Conservation (phyloP, 2,329 filamentous ascomycete genomes). For the Fusarium sp. region DNA sequence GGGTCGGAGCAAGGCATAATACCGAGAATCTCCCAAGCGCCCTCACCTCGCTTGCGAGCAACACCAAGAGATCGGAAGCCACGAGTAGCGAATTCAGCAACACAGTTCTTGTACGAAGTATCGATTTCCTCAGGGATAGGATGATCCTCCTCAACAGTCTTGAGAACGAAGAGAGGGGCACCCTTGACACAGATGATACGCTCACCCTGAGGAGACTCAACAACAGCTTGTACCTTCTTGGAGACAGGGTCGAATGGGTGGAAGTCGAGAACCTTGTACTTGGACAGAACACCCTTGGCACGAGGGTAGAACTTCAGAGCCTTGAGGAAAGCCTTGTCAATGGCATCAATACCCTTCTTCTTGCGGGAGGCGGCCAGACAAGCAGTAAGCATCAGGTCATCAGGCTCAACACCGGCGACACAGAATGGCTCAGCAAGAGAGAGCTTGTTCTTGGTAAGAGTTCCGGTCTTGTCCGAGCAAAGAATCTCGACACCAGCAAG, state of each 20-base stretch:
- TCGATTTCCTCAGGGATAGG: constrained; percentile 79
- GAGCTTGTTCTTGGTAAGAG: constrained; percentile 92
- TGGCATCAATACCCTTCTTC: constrained; percentile 95
- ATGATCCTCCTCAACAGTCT: constrained; percentile 87
- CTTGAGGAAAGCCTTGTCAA: constrained; percentile 95
- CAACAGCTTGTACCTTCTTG: constrained; percentile 88
- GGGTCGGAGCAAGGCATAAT: constrained; percentile 96
- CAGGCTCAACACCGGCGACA: constrained; percentile 80
- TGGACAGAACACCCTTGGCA: constrained; percentile 80
- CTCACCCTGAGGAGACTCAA: constrained; percentile 84
- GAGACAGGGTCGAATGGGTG: constrained; percentile 91
- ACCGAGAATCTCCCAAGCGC: constrained; percentile 88
- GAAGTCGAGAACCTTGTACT: constrained; percentile 87
- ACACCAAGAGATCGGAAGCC: constrained; percentile 95
- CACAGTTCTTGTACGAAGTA: constrained; percentile 89
- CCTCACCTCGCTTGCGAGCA: constrained; percentile 85
- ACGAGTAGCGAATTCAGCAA: constrained; percentile 89
- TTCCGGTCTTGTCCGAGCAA: constrained; percentile 94
- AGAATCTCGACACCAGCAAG: constrained; percentile 93
- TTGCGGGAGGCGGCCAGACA: constrained; percentile 90
- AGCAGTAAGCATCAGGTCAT: constrained; percentile 92
- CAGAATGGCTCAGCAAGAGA: constrained; percentile 86
- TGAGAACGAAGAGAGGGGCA: constrained; percentile 86
- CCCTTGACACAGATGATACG: constrained; percentile 91
- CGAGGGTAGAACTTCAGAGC: constrained; percentile 82